A percentile compares a stretch with the other conserved stretches of the same genome.
Conservation (phyloP, 108 stramenopile species). For the Cyclotella distinguenda region DNA sequence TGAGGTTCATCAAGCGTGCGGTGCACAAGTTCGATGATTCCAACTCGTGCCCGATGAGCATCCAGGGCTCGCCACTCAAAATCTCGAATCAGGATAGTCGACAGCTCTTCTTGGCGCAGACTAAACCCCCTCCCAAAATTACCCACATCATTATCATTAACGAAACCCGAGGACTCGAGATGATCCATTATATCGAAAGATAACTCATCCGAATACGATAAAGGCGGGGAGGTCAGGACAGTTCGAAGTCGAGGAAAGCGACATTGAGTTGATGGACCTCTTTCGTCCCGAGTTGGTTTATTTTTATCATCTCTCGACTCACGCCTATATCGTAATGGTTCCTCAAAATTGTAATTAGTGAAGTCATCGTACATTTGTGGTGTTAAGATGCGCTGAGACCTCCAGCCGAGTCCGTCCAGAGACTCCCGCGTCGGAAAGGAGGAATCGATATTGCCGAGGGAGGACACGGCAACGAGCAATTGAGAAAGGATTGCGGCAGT, state of each 20-base stretch:
- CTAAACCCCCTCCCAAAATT: slow-evolving; percentile 29
- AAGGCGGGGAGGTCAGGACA: slow-evolving; percentile 9
- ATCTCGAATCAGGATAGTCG: slow-evolving; percentile 27
- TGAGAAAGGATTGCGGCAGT: no score
- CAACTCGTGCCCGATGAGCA: slow-evolving; percentile 42
- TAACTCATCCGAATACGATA: slow-evolving; percentile 11
- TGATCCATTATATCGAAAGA: slow-evolving; percentile 3
- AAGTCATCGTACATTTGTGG: no score
- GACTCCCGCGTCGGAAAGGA: no score
- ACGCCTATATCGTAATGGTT: background rate
- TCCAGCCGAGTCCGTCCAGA: no score
- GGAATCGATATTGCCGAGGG: no score
- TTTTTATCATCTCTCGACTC: no score
- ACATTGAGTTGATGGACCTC: background rate
- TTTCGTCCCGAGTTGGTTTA: no score
- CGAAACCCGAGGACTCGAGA: slow-evolving; percentile 16
- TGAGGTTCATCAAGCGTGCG: no score
- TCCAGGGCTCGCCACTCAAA: slow-evolving; percentile 37
- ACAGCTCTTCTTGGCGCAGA: slow-evolving; percentile 17
- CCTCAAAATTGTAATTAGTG: background rate
- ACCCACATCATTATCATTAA: slow-evolving; percentile 25
- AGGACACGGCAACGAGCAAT: no score
- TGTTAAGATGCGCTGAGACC: no score
- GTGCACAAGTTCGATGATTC: slow-evolving; percentile 20
- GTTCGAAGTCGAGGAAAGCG: slow-evolving; percentile 16